Conservation (phyloP, 176 grass and related monocot species). For the Dactylis glomerata region DNA sequence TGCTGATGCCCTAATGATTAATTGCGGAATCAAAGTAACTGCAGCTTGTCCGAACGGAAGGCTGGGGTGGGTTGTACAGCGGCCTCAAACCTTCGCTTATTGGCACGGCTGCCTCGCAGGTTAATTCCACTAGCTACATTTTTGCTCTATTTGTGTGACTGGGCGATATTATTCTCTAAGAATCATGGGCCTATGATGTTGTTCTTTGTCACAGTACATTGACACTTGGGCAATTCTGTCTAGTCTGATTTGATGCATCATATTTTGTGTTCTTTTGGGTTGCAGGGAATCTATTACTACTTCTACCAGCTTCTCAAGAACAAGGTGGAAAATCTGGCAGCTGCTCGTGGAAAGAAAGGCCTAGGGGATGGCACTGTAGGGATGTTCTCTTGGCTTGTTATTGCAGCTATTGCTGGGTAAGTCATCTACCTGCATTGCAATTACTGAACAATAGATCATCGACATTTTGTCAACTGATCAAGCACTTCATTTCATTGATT, state of each 20-base stretch:
- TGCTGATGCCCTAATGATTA: neutral
- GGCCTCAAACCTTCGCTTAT: conserved; percentile 90
- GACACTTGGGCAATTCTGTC: conserved; percentile 7
- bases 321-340: conserved; percentile 65
- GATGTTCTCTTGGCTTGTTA: conserved; percentile 94
- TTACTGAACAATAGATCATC: neutral
- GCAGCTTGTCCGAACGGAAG: conserved; percentile 82
- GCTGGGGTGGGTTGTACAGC: conserved; percentile 87
- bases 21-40: conserved; percentile 25
- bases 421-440: neutral
- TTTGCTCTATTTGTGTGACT: neutral
- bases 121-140: conserved; percentile 3
- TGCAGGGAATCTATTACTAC: conserved; percentile 98
- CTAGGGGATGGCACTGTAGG: conserved; percentile 87
- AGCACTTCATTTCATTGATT: neutral
- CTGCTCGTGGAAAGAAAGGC: conserved; percentile 60
- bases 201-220: neutral
- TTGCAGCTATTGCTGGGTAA: conserved; percentile 93
- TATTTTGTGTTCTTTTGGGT: neutral
- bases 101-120: conserved; percentile 93
- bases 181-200: neutral
- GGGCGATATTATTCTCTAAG: neutral
- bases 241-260: neutral
- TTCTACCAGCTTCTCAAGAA: conserved; percentile 98
- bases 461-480: neutral